Base-by-base conservation (phyloP, 768 basidiomycete genomes). In the Suillus variegatus region DNA sequence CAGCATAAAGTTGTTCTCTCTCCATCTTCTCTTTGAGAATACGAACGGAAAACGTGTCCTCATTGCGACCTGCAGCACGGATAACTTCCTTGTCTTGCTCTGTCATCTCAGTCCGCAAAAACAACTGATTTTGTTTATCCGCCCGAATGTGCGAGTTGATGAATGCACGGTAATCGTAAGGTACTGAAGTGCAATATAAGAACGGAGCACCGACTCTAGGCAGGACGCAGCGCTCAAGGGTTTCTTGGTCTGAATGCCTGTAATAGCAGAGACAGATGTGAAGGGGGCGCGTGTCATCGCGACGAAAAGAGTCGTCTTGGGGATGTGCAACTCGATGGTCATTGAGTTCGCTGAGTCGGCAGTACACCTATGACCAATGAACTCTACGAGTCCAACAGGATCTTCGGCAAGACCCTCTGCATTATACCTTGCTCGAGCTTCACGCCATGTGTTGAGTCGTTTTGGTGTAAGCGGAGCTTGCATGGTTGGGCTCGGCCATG, bases 71-170 rank as follows among this genome's bases (percentile, higher is more conserved):
- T 14, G 46, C 65, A 25, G 35, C 60, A 18, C 61, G 63, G 8
- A 71, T 49, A 16, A 71, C 62, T 8, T 16, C 56, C 22, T 66
- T 70, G 22, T 70, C 70, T 38, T 46, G 18, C 13, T 70, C 67
- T 32, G 67, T 70, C 70, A 70, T 70, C 38, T 70, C 69, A 14
- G 54, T 57, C 6, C 61, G 65, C 4, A 68, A 55, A 41, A 52
- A 55, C 46, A 70, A 14, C 46, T 70, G 36, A 12, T 70, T 70
- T 49, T 70, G 9, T 44, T 63, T 70, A 32, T 70, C 69, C 1
- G 66, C 57, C 32, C 66, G 69, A 28, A 70, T 62, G 8, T 70
- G 70, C 2, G 9, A n/a, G 28, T 70, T 70, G 43, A 68, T 66
- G n/a, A 47, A 62, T 43, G 22, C 40, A 44, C 4, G 1, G 6